These are phyloP conservation scores for Scedosporium boydii DNA, from an alignment of 2,329 filamentous ascomycete genomes.

Conservation along the genomic window DNA sequence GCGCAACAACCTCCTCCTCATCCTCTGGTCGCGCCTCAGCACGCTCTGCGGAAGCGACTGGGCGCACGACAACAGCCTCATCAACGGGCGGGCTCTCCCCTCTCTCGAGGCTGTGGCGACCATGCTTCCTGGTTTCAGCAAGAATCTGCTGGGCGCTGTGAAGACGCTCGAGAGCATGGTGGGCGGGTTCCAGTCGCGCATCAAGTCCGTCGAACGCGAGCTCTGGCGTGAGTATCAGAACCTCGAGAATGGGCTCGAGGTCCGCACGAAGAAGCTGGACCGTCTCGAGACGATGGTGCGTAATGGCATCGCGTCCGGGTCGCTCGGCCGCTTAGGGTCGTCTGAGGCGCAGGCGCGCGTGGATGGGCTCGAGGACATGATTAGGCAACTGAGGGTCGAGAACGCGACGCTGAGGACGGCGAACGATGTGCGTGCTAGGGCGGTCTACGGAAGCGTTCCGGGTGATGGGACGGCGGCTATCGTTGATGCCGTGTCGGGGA, in stretches of 20 bases:
- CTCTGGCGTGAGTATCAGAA: constrained; percentile 85
- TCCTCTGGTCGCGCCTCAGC: constrained; percentile 84
- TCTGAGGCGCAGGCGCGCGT: constrained; percentile 32
- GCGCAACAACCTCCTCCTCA: constrained; percentile 77
- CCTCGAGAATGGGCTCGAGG: constrained; percentile 71
- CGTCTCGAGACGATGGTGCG: constrained; percentile 72
- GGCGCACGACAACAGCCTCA: constrained; percentile 79
- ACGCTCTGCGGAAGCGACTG: constrained; percentile 83
- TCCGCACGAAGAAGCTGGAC: constrained; percentile 76
- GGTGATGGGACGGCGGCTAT: constrained; percentile 23
- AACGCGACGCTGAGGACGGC: constrained; percentile 60
- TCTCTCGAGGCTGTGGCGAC: constrained; percentile 78
- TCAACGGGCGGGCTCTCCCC: constrained; percentile 75
- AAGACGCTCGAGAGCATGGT: constrained; percentile 80
- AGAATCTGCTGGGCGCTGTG: constrained; percentile 78
- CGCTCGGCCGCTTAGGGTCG: constrained; percentile 9
- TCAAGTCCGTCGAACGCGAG: constrained; percentile 79
- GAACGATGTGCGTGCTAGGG: constrained; percentile 45
- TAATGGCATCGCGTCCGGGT: constrained; percentile 47
- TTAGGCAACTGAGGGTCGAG: constrained; percentile 54
- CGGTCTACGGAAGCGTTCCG: constrained; percentile 22
- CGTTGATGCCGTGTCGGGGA: constrained; percentile 30
- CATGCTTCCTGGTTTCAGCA: constrained; percentile 79
- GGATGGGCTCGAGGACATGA: constrained; percentile 48
- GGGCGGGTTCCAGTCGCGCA: constrained; percentile 65